Conservation (phyloP, 345 rosid genomes). For the Corchorus capsularis region DNA sequence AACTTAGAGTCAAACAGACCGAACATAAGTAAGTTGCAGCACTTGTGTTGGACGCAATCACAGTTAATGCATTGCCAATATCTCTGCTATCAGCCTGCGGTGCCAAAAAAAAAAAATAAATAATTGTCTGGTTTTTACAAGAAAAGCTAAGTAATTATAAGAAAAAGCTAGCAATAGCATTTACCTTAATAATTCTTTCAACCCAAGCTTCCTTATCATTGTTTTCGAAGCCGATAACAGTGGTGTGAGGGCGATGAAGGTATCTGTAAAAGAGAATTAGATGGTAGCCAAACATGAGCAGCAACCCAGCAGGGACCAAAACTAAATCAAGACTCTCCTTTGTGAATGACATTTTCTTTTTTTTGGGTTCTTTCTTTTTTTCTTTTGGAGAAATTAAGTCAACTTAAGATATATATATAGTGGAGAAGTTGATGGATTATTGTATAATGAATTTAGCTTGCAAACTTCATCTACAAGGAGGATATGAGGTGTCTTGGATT, state of each 20-base stretch:
- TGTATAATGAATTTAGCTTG: not conserved
- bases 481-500: not conserved
- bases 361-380: not conserved
- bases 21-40: slow-evolving; percentile 66
- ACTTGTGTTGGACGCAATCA: slow-evolving; percentile 52
- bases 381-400: not conserved
- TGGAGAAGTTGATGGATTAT: not conserved
- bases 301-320: slow-evolving; percentile 63
- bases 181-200: slow-evolving; percentile 60
- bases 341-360: slow-evolving; percentile 38
- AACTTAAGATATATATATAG: too few relatives aligned
- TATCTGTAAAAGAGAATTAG: slow-evolving; percentile 61
- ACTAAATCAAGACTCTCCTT: slow-evolving; percentile 68
- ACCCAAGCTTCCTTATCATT: slow-evolving; percentile 77
- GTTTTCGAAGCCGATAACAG: slow-evolving; percentile 68
- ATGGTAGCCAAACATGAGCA: slow-evolving; percentile 61
- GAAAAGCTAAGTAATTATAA: not conserved
- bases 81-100: slow-evolving; percentile 44
- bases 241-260: slow-evolving; percentile 59
- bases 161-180: not conserved
- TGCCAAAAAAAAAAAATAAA: not conserved
- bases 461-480: not conserved
- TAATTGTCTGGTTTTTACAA: not conserved
- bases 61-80: slow-evolving; percentile 39
- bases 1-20: slow-evolving; percentile 66